Conservation (phyloP, 768 basidiomycete species). For the Lactarius tabidus region DNA sequence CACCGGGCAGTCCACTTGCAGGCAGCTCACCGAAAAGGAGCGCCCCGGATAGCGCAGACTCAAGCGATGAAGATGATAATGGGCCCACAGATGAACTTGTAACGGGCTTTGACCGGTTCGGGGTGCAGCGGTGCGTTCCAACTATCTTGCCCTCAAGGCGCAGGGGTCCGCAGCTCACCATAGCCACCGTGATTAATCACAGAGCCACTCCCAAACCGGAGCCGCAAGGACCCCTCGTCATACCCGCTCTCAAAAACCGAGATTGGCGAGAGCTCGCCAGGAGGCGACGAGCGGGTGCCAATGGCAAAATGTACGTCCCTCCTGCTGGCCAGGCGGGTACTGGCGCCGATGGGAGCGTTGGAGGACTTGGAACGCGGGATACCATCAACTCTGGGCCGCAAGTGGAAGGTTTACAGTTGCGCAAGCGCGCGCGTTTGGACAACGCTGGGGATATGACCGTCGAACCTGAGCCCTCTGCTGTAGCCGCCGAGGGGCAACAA, state of each 20-base stretch:
- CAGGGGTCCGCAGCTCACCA: slow-evolving; percentile 71
- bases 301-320: slow-evolving; percentile 53
- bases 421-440: slow-evolving; percentile 33
- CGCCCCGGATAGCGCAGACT: slow-evolving; percentile 43
- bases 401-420: slow-evolving; percentile 59
- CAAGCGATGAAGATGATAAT: slow-evolving; percentile 51
- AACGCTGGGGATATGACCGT: slow-evolving; percentile 26
- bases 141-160: slow-evolving; percentile 6
- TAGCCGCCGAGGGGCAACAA: slow-evolving; percentile 29
- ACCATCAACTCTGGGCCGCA: slow-evolving; percentile 59
- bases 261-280: slow-evolving; percentile 87
- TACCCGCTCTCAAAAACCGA: slow-evolving; percentile 78
- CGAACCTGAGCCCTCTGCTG: slow-evolving; percentile 26
- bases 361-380: slow-evolving; percentile 71
- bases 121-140: slow-evolving; percentile 80
- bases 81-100: slow-evolving; percentile 61
- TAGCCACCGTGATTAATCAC: slow-evolving; percentile 41
- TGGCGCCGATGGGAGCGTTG: slow-evolving; percentile 69
- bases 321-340: slow-evolving; percentile 50
- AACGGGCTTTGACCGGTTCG: slow-evolving; percentile 65
- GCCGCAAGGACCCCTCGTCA: slow-evolving; percentile 67
- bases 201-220: slow-evolving; percentile 44
- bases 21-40: slow-evolving; percentile 45
- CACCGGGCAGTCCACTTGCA: slow-evolving; percentile 54
- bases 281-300: slow-evolving; percentile 49